Evolutionary conservation across 106 monocot species (phyloP), one percentile per base, ranked within the genome.

Genomic region (Dendrobium catenatum): DNA sequence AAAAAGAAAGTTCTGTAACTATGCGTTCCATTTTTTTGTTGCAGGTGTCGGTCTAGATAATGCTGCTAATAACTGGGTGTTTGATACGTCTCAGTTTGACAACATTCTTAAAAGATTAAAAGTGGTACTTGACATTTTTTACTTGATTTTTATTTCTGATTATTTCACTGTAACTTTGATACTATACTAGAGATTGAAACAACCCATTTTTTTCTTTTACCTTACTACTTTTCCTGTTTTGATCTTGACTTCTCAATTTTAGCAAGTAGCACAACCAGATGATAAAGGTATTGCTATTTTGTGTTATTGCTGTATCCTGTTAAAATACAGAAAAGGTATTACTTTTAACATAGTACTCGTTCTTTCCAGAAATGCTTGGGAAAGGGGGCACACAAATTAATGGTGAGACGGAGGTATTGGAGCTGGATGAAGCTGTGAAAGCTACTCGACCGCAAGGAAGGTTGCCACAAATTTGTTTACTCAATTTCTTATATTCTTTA

Each of bases 81-180:
- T 94, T 87, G 97, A 98, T 51, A 98, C 97, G 10, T 86, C 92
- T 80, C 97, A 98, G 84, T 98, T 98, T 86, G 97, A 98, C 84
- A 88, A 86, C 80, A 98, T 98, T 76, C 89, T 98, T 51, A 94
- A 93, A 84, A 88, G 82, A 84, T 78, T 98, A 75, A 89, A 98
- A 98, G 97, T 98, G 94, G 96, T 96, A 90, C 43, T 27, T 3
- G 18, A 26, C 13, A 10, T 22, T 37, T 11, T 10, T 74, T 20
- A 16, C 16, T 76, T 16, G 27, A 55, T 46, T 64, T 54, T 18
- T 40, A 55, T 33, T 80, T 1, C 15, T 9, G 16, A 41, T 31
- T 79, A 20, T 81, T 74, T 78, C 29, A 1, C 58, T 40, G 46
- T 2, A 79, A 47, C 64, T 27, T 8, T 33, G 46, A 66, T 75